phyloP scores from a whole-genome alignment of 768 basidiomycete genomes.

The Psilocybe tampanensis region DNA sequence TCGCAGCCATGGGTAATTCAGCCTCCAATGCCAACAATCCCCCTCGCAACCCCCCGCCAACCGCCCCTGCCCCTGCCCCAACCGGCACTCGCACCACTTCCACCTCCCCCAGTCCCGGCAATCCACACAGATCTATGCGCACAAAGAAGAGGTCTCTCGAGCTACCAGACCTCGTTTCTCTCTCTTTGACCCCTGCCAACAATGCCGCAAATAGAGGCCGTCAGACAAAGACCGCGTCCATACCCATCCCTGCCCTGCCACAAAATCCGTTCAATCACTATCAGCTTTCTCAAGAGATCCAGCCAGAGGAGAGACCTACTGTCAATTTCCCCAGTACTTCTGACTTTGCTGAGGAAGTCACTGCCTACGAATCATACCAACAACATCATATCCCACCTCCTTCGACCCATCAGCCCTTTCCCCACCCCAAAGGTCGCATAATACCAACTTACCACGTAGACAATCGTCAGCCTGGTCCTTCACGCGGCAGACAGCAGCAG shows the following conservation, averaged over 20 bases:
- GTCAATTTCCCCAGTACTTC: slow-evolving; percentile 30
- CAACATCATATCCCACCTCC: slow-evolving; percentile 20
- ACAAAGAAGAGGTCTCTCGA: slow-evolving; percentile 75
- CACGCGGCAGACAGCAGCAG: slow-evolving; percentile 17
- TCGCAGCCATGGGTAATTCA: slow-evolving; percentile 20
- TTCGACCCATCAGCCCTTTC: slow-evolving; percentile 27
- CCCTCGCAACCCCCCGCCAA: background rate
- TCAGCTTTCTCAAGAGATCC: slow-evolving; percentile 23
- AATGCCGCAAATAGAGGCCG: slow-evolving; percentile 12
- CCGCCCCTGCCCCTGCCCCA: background rate
- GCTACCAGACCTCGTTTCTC: slow-evolving; percentile 66
- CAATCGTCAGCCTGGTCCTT: slow-evolving; percentile 8
- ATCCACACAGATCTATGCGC: slow-evolving; percentile 61
- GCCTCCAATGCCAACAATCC: slow-evolving; percentile 19
- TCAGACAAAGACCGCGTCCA: slow-evolving; percentile 36
- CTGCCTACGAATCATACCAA: background rate
- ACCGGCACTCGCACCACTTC: slow-evolving; percentile 31
- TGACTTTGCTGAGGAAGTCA: slow-evolving; percentile 21
- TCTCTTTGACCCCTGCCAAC: slow-evolving; percentile 28
- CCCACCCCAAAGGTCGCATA: slow-evolving; percentile 8
- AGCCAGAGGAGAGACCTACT: slow-evolving; percentile 23
- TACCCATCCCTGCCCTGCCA: slow-evolving; percentile 39
- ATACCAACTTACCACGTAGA: slow-evolving; percentile 1
- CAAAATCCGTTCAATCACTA: slow-evolving; percentile 27
- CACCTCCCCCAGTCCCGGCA: slow-evolving; percentile 40